These are phyloP conservation scores for Talaromyces rugulosus DNA, from an alignment of 2,329 filamentous ascomycete species.

Conservation along the genomic window DNA sequence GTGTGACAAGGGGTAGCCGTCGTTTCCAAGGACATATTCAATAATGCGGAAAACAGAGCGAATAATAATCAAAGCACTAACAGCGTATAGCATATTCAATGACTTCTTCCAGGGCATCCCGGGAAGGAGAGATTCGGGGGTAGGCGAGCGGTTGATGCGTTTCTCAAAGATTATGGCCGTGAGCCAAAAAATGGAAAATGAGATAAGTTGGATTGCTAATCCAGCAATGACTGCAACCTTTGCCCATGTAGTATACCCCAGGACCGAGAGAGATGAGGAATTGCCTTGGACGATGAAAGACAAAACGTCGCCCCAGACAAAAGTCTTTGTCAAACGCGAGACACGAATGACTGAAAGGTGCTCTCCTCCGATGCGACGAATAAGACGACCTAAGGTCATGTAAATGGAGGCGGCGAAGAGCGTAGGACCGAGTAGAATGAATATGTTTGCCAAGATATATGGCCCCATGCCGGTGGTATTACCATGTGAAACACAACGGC, in stretches of 20 bases:
- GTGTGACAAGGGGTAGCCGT: slow-evolving; percentile 16
- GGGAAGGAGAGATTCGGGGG: slow-evolving; percentile 2
- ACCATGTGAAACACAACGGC: neutral
- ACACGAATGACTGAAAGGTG: slow-evolving; percentile 20
- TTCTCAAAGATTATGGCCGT: slow-evolving; percentile 20
- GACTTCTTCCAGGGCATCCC: slow-evolving; percentile 29
- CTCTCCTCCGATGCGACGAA: slow-evolving; percentile 24
- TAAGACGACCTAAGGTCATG: slow-evolving; percentile 31
- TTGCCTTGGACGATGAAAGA: slow-evolving; percentile 31
- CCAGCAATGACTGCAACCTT: slow-evolving; percentile 20
- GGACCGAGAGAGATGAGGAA: slow-evolving; percentile 27
- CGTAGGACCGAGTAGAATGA: slow-evolving; percentile 29
- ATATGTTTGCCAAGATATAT: slow-evolving; percentile 26
- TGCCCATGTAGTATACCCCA: neutral
- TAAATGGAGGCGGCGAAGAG: slow-evolving; percentile 34
- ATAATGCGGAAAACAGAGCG: slow-evolving; percentile 19
- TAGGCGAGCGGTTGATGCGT: slow-evolving; percentile 27
- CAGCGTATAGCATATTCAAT: slow-evolving; percentile 28
- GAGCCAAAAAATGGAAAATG: slow-evolving; percentile 26
- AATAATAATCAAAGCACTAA: slow-evolving; percentile 16
- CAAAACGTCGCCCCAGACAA: slow-evolving; percentile 27
- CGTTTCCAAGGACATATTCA: slow-evolving; percentile 18
- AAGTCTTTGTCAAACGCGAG: slow-evolving; percentile 29
- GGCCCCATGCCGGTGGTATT: slow-evolving; percentile 7
- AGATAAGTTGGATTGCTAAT: slow-evolving; percentile 26